phyloP scores from a whole-genome alignment of 2,329 filamentous ascomycete species.

The Fusarium redolens region DNA sequence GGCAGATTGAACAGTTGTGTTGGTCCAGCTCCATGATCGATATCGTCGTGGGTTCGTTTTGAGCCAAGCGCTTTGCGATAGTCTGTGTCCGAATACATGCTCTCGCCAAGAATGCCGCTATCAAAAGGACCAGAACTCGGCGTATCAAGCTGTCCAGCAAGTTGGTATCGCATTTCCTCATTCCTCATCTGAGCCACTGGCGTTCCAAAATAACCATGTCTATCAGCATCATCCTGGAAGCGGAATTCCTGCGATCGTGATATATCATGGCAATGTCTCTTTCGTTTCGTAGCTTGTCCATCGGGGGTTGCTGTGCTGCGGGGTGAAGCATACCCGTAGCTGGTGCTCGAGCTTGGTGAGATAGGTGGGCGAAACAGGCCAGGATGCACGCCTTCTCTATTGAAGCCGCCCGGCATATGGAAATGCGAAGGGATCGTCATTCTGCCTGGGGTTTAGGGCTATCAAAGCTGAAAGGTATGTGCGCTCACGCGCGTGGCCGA shows the following conservation, averaged over 20 bases:
- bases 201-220: constrained; percentile 38
- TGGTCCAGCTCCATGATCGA: constrained; percentile 49
- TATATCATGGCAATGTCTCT: constrained; percentile 53
- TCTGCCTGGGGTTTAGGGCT: constrained; percentile 14
- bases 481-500: constrained; percentile 4
- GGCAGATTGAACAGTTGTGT: constrained; percentile 50
- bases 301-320: constrained; percentile 36
- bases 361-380: constrained; percentile 60
- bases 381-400: constrained; percentile 55
- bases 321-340: constrained; percentile 49
- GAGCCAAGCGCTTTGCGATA: constrained; percentile 66
- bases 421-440: constrained; percentile 49
- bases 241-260: constrained; percentile 42
- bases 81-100: constrained; percentile 67
- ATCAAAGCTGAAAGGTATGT: constrained; percentile 7
- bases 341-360: constrained; percentile 55
- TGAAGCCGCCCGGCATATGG: constrained; percentile 52
- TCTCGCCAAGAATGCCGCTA: constrained; percentile 60
- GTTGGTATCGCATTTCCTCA: constrained; percentile 54
- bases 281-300: constrained; percentile 56
- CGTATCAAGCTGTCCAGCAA: constrained; percentile 66
- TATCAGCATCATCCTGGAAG: constrained; percentile 33
- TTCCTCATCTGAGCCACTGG: constrained; percentile 28
- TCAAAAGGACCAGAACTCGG: constrained; percentile 51
- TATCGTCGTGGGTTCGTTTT: constrained; percentile 53